These are phyloP conservation scores for Aspergillus spinulosporus DNA, from an alignment of 2,329 filamentous ascomycete species.

Conservation along the genomic window DNA sequence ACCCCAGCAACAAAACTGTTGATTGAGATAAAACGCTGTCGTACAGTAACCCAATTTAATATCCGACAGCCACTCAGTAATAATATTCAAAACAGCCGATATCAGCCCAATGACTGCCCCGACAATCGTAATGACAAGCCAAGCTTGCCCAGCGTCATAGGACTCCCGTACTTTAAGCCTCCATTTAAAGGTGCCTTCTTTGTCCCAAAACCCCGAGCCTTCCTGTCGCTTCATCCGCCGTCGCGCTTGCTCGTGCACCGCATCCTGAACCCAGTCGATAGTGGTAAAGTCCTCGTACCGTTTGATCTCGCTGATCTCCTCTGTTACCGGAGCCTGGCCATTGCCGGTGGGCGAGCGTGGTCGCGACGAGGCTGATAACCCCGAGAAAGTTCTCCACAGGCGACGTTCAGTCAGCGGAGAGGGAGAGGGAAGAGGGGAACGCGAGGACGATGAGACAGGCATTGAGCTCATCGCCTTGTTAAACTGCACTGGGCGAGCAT, in stretches of 20 bases:
- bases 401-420: slow-evolving; percentile 36
- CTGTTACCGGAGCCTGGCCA: slow-evolving; percentile 66
- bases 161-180: slow-evolving; percentile 76
- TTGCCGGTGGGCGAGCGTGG: slow-evolving; percentile 59
- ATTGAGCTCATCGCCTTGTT: slow-evolving; percentile 46
- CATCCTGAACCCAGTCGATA: slow-evolving; percentile 96
- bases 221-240: slow-evolving; percentile 73
- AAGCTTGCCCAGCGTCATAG: slow-evolving; percentile 95
- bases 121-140: slow-evolving; percentile 95
- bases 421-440: slow-evolving; percentile 24
- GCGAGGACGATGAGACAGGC: slow-evolving; percentile 31
- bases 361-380: slow-evolving; percentile 53
- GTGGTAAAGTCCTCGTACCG: slow-evolving; percentile 99
- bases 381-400: slow-evolving; percentile 48
- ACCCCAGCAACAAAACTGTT: slow-evolving; percentile 97
- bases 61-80: slow-evolving; percentile 95
- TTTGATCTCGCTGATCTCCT: slow-evolving; percentile 97
- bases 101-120: slow-evolving; percentile 89
- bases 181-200: slow-evolving; percentile 71
- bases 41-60: slow-evolving; percentile 95
- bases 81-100: slow-evolving; percentile 88
- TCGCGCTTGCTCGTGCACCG: slow-evolving; percentile 81
- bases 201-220: slow-evolving; percentile 70
- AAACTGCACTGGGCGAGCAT: slow-evolving; percentile 29
- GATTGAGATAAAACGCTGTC: slow-evolving; percentile 94